Evolutionary conservation across 148 eudicot species (phyloP), one percentile per base, ranked within the genome.

Genomic region (Rhododendron ferrugineum): DNA sequence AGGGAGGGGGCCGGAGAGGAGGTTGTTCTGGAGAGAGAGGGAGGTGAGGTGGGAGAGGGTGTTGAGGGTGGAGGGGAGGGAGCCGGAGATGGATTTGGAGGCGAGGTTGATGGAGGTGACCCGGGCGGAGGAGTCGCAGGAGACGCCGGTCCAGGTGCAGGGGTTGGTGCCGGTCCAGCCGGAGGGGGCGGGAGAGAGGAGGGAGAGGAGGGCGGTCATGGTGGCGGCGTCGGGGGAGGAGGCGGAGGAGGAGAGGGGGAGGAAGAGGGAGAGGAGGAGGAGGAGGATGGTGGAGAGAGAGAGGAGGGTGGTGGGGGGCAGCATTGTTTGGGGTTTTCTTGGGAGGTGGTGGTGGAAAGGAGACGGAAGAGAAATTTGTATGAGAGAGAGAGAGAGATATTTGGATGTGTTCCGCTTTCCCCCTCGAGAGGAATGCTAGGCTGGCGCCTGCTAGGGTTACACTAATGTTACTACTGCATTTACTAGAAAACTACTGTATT

Each of bases 91-190:
- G 0, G 94, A 91, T 23, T 84, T 72, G 0, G 87, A 66, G 3
- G 84, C 22, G 80, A 95, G 93, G 87, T 88, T 90, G 32, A 95
- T 90, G 73, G 93, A 13, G 78, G 89, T 87, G 58, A 95, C 97
- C 0, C 85, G 86, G 84, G 74, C 47, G 40, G 85, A 49, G 52
- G 10, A 18, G 80, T 92, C 92, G 85, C 98, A 94, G 15, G 3
- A 60, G 14, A 95, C 52, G 87, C 92, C 92, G 2, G 86, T 1
- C 98, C 97, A 95, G 11, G 85, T 76, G 90, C 97, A 95, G 90
- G 58, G 85, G 70, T 20, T 9, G 75, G 89, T 46, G 58, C 83
- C 83, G 44, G 91, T 36, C 98, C 98, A 95, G 76, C 87, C 89
- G 2, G 89, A 4, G 0, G 94, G 95, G 5, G 88, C 11, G 0